Percentiles rank a stretch among this genome's conserved stretches.
Conservation (phyloP, 805 yeast genomes). For the Yamadazyma sp. region DNA sequence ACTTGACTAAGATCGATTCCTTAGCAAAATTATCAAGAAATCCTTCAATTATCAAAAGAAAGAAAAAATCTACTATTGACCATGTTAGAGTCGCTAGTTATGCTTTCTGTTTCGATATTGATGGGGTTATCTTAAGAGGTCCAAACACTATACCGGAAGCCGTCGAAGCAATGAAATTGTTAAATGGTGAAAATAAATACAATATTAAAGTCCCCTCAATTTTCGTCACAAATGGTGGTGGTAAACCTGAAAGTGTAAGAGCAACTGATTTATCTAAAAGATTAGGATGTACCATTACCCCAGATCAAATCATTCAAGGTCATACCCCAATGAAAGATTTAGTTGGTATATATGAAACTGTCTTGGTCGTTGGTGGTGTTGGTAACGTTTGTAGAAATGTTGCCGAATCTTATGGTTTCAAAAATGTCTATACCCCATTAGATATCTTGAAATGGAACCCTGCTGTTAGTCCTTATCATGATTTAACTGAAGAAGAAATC, state of each 20-base stretch:
- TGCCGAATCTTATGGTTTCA: constrained; percentile 80
- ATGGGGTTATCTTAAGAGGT: constrained; percentile 85
- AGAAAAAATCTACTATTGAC: constrained; percentile 54
- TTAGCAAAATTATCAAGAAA: constrained; percentile 46
- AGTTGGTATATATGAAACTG: constrained; percentile 64
- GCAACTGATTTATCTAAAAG: constrained; percentile 67
- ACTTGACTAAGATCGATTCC: constrained; percentile 42
- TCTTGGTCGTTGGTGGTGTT: constrained; percentile 85
- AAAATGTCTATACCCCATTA: constrained; percentile 75
- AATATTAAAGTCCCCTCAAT: constrained; percentile 79
- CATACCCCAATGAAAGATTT: constrained; percentile 92
- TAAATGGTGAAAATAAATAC: constrained; percentile 76
- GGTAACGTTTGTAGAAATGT: constrained; percentile 81
- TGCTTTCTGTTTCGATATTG: constrained; percentile 91
- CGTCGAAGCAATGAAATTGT: constrained; percentile 62
- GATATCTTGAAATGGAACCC: constrained; percentile 88
- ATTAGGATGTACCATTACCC: constrained; percentile 57
- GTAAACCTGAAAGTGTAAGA: constrained; percentile 73
- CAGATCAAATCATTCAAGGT: constrained; percentile 85
- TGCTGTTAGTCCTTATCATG: constrained; percentile 80
- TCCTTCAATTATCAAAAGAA: constrained; percentile 43
- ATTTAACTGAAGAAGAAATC: constrained; percentile 68
- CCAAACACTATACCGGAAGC: constrained; percentile 84
- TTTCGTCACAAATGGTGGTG: constrained; percentile 91
- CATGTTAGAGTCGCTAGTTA: constrained; percentile 74